Percentiles rank a stretch among this genome's conserved stretches.
These are phyloP conservation scores for Trichoderma koningiopsis DNA, from an alignment of 2,329 filamentous ascomycete genomes.

Conservation along the genomic window DNA sequence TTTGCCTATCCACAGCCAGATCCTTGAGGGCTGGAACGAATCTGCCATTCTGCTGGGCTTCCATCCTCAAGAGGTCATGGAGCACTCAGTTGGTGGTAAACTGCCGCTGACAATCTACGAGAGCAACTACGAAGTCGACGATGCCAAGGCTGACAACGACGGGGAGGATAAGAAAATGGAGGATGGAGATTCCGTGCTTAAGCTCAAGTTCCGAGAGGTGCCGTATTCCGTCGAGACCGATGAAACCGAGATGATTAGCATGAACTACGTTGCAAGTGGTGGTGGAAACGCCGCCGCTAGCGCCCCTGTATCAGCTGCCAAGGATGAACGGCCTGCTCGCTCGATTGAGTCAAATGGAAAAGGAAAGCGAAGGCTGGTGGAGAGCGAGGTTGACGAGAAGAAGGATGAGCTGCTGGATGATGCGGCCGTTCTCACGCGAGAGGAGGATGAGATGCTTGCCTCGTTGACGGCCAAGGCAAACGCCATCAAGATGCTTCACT, in stretches of 20 bases:
- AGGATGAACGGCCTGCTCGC: constrained; percentile 46
- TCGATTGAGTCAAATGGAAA: constrained; percentile 54
- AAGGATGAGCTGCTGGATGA: constrained; percentile 43
- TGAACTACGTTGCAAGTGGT: constrained; percentile 87
- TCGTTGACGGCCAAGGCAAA: constrained; percentile 84
- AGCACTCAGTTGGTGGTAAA: constrained; percentile 68
- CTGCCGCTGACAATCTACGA: constrained; percentile 92
- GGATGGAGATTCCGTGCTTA: constrained; percentile 58
- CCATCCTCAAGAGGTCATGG: constrained; percentile 65
- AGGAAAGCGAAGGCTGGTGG: constrained; percentile 51
- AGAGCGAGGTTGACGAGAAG: constrained; percentile 35
- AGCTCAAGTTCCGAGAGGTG: constrained; percentile 78
- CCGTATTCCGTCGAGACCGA: constrained; percentile 89
- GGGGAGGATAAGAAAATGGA: constrained; percentile 73
- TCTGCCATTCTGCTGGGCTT: constrained; percentile 87
- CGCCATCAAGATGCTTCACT: constrained; percentile 89
- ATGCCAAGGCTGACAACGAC: constrained; percentile 48
- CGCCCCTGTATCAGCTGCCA: constrained; percentile 53
- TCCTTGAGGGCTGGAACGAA: constrained; percentile 76
- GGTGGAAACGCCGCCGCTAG: constrained; percentile 75
- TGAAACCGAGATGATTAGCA: constrained; percentile 96
- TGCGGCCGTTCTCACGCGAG: constrained; percentile 50
- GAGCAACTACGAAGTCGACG: constrained; percentile 74
- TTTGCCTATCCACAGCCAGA: constrained; percentile 75
- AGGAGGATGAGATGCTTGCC: constrained; percentile 64